Conservation (phyloP, 2,329 filamentous ascomycete genomes). For the Pestalotiopsis fici region DNA sequence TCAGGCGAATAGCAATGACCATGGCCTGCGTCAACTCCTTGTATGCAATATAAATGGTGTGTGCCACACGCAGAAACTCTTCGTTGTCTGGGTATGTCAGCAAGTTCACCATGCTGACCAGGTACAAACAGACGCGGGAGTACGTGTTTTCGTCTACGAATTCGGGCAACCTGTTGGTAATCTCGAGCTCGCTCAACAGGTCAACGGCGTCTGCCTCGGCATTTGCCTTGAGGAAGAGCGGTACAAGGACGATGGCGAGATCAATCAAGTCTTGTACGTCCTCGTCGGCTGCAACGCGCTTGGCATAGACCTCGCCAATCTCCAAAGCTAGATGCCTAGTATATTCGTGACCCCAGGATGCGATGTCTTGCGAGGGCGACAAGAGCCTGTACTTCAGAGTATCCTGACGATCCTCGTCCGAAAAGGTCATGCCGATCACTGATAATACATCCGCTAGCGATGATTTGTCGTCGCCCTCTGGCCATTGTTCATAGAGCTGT, state of each 20-base stretch:
- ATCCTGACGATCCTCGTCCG: slow-evolving; percentile 92
- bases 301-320: slow-evolving; percentile 91
- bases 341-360: slow-evolving; percentile 98
- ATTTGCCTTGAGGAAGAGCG: slow-evolving; percentile 95
- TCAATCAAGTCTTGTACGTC: slow-evolving; percentile 82
- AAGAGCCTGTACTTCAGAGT: slow-evolving; percentile 94
- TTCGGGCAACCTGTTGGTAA: slow-evolving; percentile 87
- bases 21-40: slow-evolving; percentile 93
- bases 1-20: slow-evolving; percentile 88
- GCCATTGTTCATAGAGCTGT: slow-evolving; percentile 88
- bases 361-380: slow-evolving; percentile 87
- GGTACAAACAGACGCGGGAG: slow-evolving; percentile 90
- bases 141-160: slow-evolving; percentile 96
- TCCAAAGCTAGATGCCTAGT: slow-evolving; percentile 93
- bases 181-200: slow-evolving; percentile 94
- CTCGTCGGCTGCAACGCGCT: slow-evolving; percentile 83
- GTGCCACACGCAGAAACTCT: slow-evolving; percentile 88
- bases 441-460: slow-evolving; percentile 93
- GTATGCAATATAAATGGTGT: slow-evolving; percentile 91
- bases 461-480: slow-evolving; percentile 80
- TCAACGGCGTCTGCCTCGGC: slow-evolving; percentile 98
- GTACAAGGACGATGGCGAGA: slow-evolving; percentile 81
- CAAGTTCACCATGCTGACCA: slow-evolving; percentile 98
- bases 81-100: slow-evolving; percentile 98
- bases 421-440: slow-evolving; percentile 98